Evolutionary conservation across 306 rosid species (phyloP), one percentile per base, ranked within the genome.

Genomic region (Castanea crenata): DNA sequence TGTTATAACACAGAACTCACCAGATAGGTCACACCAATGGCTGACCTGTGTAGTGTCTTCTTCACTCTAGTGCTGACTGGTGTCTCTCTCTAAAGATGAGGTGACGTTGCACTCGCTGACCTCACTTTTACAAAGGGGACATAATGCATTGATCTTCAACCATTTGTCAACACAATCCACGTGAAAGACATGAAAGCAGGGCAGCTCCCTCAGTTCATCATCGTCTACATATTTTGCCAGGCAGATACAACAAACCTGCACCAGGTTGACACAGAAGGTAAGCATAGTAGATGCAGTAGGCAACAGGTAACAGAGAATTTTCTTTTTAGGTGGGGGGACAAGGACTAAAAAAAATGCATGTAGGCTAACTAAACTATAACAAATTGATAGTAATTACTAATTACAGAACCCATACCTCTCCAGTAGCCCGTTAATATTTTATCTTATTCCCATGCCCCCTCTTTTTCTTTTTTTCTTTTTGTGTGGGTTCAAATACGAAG

Each of bases 221-320:
- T 87, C 71, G 51, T 91, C 93, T 4, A 74, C 87, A 76, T 89
- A 91, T 74, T 85, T 86, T 18, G 88, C 91, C 85, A 91, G 85
- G 87, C 96, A 91, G 63, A 91, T 89, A 86, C 96, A 87, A 83
- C 96, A 91, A 81, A 78, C 89, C 96, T 91, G 86, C 81, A 76
- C 56, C 19, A 59, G 20, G 77, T 69, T 54, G 59, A 78, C 46
- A 19, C 20, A 73, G 59, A 78, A 73, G 73, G 54, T 20, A 16
- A 46, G 23, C 51, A 58, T 27, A 34, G 49, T 16, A 58, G 13
- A 32, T 72, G 6, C 16, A 31, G 35, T 52, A 16, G 52, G 2
- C n/a, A 41, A 2, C 27, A 57, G 18, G 56, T 34, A 69, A 41
- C 4, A 14, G 16, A 59, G 23, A 23, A 5, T 59, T 10, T 59